A percentile compares a stretch with the other conserved stretches of the same genome.
Conservation (phyloP, 352 stramenopile genomes). For the Pythium brachiatum region DNA sequence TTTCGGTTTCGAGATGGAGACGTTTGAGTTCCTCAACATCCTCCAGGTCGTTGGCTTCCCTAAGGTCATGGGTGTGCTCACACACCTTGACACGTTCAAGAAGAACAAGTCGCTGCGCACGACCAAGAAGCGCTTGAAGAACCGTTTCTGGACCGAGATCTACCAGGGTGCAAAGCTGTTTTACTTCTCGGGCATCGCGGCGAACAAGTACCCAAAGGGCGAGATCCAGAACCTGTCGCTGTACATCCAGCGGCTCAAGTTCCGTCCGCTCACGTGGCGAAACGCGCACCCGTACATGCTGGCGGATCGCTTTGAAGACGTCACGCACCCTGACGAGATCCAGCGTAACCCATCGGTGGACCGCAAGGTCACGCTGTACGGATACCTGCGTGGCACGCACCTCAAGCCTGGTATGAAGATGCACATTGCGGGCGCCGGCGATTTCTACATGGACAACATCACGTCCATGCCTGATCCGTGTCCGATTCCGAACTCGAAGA, state of each 20-base stretch:
- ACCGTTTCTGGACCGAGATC: slow-evolving; percentile 99
- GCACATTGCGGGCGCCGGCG: slow-evolving; percentile 97
- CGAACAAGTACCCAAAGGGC: slow-evolving; percentile 99
- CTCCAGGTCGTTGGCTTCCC: slow-evolving; percentile 92
- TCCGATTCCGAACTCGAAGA: slow-evolving; percentile 84
- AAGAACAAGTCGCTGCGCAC: slow-evolving; percentile 98
- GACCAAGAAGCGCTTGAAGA: slow-evolving; percentile 98
- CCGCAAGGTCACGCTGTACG: slow-evolving; percentile 96
- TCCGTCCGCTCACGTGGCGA: slow-evolving; percentile 97
- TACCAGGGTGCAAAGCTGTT: slow-evolving; percentile 95
- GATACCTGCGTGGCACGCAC: slow-evolving; percentile 98
- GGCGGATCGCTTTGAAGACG: slow-evolving; percentile 97
- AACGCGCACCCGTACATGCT: slow-evolving; percentile 99
- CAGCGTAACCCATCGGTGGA: slow-evolving; percentile 92
- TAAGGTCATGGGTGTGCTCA: slow-evolving; percentile 98
- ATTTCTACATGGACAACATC: slow-evolving; percentile 96
- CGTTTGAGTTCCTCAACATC: slow-evolving; percentile 99
- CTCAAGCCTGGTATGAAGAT: slow-evolving; percentile 96
- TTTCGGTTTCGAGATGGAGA: slow-evolving; percentile 99
- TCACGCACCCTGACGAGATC: slow-evolving; percentile 94
- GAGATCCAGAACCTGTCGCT: slow-evolving; percentile 98
- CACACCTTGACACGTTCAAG: slow-evolving; percentile 98
- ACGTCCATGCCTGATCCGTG: slow-evolving; percentile 96
- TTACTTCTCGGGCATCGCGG: slow-evolving; percentile 96
- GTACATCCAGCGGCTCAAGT: slow-evolving; percentile 98